phyloP scores from a whole-genome alignment of 805 yeast species.

The Kurtzmaniella cleridarum region DNA sequence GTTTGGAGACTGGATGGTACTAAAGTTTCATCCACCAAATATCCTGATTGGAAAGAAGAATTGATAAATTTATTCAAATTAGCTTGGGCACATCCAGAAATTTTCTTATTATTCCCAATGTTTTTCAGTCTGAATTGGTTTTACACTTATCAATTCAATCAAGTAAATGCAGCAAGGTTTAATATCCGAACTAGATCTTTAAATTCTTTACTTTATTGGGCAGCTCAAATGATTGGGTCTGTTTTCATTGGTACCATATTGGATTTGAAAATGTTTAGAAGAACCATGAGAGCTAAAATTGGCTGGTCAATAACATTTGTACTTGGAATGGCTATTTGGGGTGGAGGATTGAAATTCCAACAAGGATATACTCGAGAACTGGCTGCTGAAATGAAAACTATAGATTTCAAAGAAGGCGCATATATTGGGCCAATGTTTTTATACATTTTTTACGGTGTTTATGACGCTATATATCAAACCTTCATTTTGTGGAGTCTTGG shows the following conservation, averaged over 20 bases:
- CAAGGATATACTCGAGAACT: constrained; percentile 34
- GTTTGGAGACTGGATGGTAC: constrained; percentile 49
- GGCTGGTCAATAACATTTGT: constrained; percentile 39
- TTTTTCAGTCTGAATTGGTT: constrained; percentile 63
- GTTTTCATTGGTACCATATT: constrained; percentile 41
- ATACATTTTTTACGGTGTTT: constrained; percentile 57
- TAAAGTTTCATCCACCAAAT: constrained; percentile 38
- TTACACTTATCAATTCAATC: constrained; percentile 61
- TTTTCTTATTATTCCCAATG: constrained; percentile 52
- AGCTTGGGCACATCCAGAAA: constrained; percentile 37
- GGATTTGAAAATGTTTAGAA: constrained; percentile 36
- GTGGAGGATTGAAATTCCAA: constrained; percentile 52
- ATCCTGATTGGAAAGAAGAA: constrained; percentile 44
- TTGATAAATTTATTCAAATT: constrained; percentile 33
- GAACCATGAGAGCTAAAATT: constrained; percentile 42
- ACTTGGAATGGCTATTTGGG: constrained; percentile 48
- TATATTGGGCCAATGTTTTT: constrained; percentile 59
- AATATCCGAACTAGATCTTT: constrained; percentile 57
- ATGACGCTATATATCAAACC: constrained; percentile 57
- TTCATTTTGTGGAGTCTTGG: constrained; percentile 57
- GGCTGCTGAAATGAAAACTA: constrained; percentile 13
- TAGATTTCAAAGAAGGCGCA: constrained; percentile 42
- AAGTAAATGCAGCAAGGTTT: constrained; percentile 50
- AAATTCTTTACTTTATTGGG: constrained; percentile 58
- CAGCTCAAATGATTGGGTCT: constrained; percentile 56